These are phyloP conservation scores for Scorias spongiosa DNA, from an alignment of 2,329 filamentous ascomycete species.

Conservation along the genomic window DNA sequence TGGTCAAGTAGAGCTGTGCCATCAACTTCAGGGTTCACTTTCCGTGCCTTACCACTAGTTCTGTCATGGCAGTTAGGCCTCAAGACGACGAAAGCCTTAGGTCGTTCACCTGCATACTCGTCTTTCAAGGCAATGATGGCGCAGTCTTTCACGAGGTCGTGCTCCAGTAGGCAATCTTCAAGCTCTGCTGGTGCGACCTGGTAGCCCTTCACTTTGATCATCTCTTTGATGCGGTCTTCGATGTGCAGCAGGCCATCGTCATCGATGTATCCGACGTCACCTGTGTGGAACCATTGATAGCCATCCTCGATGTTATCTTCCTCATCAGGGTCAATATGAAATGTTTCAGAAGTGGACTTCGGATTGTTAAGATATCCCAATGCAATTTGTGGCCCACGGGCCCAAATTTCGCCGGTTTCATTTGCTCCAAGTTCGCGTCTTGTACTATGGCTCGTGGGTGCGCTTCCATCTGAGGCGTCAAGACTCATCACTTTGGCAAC, in stretches of 20 bases:
- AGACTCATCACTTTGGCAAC: conserved; percentile 43
- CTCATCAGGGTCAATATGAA: conserved; percentile 4
- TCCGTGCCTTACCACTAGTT: conserved; percentile 40
- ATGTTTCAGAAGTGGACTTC: conserved; percentile 19
- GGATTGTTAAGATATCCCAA: conserved; percentile 5
- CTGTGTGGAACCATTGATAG: conserved; percentile 39
- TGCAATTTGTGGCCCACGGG: conserved; percentile 4
- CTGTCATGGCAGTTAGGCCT: conserved; percentile 13
- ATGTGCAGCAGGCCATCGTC: conserved; percentile 39
- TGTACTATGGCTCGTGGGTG: conserved; percentile 24
- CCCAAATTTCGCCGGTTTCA: conserved; percentile 29
- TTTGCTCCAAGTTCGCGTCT: conserved; percentile 30
- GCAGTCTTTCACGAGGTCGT: conserved; percentile 37
- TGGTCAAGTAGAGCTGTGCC: conserved; percentile 37
- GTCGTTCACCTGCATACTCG: conserved; percentile 38
- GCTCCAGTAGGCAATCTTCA: conserved; percentile 43
- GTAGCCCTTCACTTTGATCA: conserved; percentile 50
- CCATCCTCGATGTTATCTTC: conserved; percentile 21
- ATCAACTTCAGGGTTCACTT: conserved; percentile 17
- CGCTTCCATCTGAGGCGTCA: conserved; percentile 21
- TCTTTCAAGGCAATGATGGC: conserved; percentile 38
- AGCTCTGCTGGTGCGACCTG: conserved; percentile 45
- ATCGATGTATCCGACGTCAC: conserved; percentile 38
- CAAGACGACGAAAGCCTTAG: conserved; percentile 39
- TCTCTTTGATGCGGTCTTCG: conserved; percentile 46